A percentile compares a stretch with the other conserved stretches of the same genome.
Evolutionary conservation across 2,329 filamentous ascomycete species (phyloP).

Genomic region (Clonostachys rhizophaga): DNA sequence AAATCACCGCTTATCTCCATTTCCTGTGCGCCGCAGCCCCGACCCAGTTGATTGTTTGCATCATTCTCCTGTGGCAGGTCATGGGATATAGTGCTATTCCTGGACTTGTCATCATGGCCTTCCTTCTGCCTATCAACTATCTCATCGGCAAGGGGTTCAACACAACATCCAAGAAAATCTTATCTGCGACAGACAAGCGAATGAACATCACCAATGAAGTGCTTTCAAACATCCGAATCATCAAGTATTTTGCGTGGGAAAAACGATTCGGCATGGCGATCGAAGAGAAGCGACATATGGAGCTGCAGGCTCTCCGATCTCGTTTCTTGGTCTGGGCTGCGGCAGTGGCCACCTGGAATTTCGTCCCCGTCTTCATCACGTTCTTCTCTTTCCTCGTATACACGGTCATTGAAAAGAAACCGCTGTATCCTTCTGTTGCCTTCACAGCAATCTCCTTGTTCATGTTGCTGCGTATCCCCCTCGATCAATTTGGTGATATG

Average conservation of each 20-base stretch:
- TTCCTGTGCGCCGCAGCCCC: slow-evolving; percentile 92
- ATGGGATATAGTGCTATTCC: slow-evolving; percentile 92
- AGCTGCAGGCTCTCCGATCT: slow-evolving; percentile 73
- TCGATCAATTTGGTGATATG: slow-evolving; percentile 98
- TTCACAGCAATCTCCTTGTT: slow-evolving; percentile 97
- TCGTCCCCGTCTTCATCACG: slow-evolving; percentile 89
- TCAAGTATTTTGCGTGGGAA: slow-evolving; percentile 99
- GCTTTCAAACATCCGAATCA: slow-evolving; percentile 94
- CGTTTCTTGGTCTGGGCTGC: slow-evolving; percentile 89
- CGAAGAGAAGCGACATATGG: slow-evolving; percentile 77
- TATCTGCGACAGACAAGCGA: slow-evolving; percentile 89
- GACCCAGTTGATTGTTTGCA: slow-evolving; percentile 77
- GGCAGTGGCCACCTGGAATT: slow-evolving; percentile 94
- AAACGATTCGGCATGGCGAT: slow-evolving; percentile 82
- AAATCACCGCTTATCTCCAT: slow-evolving; percentile 91
- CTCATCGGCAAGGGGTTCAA: slow-evolving; percentile 82
- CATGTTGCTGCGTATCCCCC: slow-evolving; percentile 83
- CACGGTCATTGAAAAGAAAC: slow-evolving; percentile 84
- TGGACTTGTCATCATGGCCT: slow-evolving; percentile 83
- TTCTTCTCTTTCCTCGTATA: slow-evolving; percentile 96
- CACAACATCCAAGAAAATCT: slow-evolving; percentile 82
- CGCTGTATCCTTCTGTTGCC: slow-evolving; percentile 83
- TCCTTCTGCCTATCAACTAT: slow-evolving; percentile 88
- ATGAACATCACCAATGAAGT: slow-evolving; percentile 98
- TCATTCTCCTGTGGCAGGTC: slow-evolving; percentile 80